phyloP scores from a whole-genome alignment of 2,329 filamentous ascomycete genomes.

The Verticillium isaacii region DNA sequence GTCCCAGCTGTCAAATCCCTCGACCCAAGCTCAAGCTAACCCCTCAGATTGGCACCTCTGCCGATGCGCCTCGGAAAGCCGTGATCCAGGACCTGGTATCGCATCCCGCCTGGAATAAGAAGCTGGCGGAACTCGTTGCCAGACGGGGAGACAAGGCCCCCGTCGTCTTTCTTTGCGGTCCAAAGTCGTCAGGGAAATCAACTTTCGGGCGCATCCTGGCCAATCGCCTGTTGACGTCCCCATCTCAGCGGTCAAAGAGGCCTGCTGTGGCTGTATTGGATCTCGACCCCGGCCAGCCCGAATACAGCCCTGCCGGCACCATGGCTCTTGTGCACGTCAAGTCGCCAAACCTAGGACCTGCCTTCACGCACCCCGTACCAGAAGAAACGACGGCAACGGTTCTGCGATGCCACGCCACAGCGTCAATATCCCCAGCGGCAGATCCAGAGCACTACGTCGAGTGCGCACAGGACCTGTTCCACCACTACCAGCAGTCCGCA shows the following conservation, averaged over 20 bases:
- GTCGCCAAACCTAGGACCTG: constrained; percentile 58
- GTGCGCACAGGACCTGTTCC: constrained; percentile 59
- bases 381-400: constrained; percentile 28
- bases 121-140: constrained; percentile 41
- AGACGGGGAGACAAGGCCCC: constrained; percentile 27
- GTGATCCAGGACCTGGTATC: constrained; percentile 50
- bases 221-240: constrained; percentile 58
- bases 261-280: constrained; percentile 51
- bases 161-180: constrained; percentile 59
- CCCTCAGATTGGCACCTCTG: constrained; percentile 46
- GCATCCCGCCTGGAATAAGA: constrained; percentile 57
- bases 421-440: constrained; percentile 58
- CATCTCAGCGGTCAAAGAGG: not conserved
- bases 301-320: constrained; percentile 66
- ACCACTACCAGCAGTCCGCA: constrained; percentile 43
- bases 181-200: constrained; percentile 71
- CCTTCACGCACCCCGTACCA: constrained; percentile 56
- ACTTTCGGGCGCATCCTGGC: constrained; percentile 64
- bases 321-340: constrained; percentile 61
- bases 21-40: constrained; percentile 17
- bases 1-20: constrained; percentile 9
- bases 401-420: constrained; percentile 62
- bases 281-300: constrained; percentile 72
- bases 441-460: constrained; percentile 63
- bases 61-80: constrained; percentile 44